Evolutionary conservation across 164 flowering plant genomes (phyloP).

Genomic region (Pachysandra terminalis): DNA sequence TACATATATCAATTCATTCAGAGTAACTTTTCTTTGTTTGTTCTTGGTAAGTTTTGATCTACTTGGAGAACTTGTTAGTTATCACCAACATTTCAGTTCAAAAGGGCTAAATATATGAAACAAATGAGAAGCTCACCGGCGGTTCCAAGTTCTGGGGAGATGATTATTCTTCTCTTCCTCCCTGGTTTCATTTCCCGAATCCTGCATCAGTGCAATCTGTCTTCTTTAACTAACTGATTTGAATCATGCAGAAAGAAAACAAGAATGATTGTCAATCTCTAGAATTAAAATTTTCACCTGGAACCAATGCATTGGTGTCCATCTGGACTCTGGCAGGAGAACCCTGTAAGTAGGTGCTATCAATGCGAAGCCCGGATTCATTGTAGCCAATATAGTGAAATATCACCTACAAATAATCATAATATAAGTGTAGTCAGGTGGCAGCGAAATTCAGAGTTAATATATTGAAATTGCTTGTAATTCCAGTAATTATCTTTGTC

Average conservation of each 20-base stretch:
- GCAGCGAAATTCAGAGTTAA: too few species aligned
- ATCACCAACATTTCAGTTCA: neutral
- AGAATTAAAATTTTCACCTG: slow-evolving; percentile 44
- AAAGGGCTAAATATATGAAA: neutral
- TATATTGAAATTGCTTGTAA: too few species aligned
- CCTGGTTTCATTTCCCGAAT: slow-evolving; percentile 90
- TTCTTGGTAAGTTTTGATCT: neutral
- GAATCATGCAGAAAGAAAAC: slow-evolving; percentile 1
- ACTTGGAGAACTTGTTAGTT: too few species aligned
- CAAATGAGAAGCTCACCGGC: slow-evolving; percentile 56
- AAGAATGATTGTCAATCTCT: neutral
- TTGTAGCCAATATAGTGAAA: slow-evolving; percentile 91
- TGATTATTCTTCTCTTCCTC: slow-evolving; percentile 82
- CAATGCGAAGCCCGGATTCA: slow-evolving; percentile 98
- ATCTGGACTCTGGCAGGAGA: slow-evolving; percentile 84
- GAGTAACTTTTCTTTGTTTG: too few species aligned
- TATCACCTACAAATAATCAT: slow-evolving; percentile 52
- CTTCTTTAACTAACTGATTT: neutral
- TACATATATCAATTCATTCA: neutral
- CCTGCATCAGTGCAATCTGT: slow-evolving; percentile 38
- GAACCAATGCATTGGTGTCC: slow-evolving; percentile 86
- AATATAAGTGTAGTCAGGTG: neutral
- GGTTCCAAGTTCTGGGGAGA: slow-evolving; percentile 99
- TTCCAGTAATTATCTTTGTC: too few species aligned
- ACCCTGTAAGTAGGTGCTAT: slow-evolving; percentile 88